These are phyloP conservation scores for Salmacisia buchloeana DNA, from an alignment of 1,284 basidiomycete genomes.

Conservation along the genomic window DNA sequence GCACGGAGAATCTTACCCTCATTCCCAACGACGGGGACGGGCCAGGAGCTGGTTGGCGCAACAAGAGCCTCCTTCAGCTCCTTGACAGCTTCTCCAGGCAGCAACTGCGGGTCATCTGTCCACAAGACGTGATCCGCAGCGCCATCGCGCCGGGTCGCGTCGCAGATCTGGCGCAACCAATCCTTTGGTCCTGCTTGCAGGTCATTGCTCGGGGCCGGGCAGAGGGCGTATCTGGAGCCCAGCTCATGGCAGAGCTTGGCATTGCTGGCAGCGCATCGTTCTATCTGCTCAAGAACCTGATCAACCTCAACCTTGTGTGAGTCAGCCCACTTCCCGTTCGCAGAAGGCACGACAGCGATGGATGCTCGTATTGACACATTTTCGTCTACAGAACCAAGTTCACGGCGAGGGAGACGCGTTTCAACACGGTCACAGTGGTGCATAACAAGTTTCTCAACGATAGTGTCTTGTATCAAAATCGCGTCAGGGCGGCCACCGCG, in stretches of 20 bases:
- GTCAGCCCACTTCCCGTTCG: not conserved
- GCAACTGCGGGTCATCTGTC: not conserved
- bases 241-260: not conserved
- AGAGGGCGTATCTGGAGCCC: not conserved
- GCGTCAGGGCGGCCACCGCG: not conserved
- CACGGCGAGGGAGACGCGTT: not conserved
- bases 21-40: too few relatives aligned
- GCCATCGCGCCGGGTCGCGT: not conserved
- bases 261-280: not conserved
- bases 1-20: too few relatives aligned
- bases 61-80: too few relatives aligned
- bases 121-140: not conserved
- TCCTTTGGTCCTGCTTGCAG: not conserved
- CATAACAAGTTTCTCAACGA: not conserved
- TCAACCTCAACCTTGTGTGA: not conserved
- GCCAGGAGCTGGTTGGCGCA: too few relatives aligned
- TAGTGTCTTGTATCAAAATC: not conserved
- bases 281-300: not conserved
- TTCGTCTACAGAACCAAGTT: not conserved
- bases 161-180: not conserved
- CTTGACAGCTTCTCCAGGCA: too few relatives aligned
- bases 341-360: not conserved
- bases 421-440: not conserved
- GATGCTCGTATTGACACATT: not conserved
- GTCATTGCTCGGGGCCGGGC: not conserved